Percentiles rank a stretch among this genome's conserved stretches.
phyloP scores from a whole-genome alignment of 495 filamentous ascomycete genomes.

The Aspergillus leporis region DNA sequence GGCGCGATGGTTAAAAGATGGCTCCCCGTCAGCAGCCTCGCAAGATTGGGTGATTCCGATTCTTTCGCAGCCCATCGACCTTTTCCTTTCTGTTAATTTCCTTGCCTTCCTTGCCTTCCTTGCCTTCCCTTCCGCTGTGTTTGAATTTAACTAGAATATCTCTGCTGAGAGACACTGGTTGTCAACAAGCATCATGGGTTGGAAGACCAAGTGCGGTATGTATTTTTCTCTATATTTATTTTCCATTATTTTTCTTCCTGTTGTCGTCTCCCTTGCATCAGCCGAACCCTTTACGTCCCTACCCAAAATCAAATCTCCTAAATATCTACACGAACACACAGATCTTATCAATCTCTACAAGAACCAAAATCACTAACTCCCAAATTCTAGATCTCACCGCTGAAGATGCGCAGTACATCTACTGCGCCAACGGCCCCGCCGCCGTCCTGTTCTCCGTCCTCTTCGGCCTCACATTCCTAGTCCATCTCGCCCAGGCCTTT shows the following conservation, averaged over 20 bases:
- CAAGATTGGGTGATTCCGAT: no score
- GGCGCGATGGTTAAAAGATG: background rate
- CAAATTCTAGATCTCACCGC: background rate
- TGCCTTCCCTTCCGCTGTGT: background rate
- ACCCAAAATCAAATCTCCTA: no score
- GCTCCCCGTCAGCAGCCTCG: no score
- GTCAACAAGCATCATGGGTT: background rate
- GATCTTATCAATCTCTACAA: no score
- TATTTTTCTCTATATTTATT: background rate
- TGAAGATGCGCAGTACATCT: background rate
- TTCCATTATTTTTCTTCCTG: background rate
- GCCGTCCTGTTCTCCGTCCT: slow-evolving; percentile 37
- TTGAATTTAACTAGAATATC: background rate
- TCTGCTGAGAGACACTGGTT: background rate
- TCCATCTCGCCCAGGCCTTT: slow-evolving; percentile 43
- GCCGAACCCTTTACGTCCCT: no score
- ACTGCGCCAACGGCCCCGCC: slow-evolving; percentile 1
- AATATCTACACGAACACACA: no score
- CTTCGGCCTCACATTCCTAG: slow-evolving; percentile 37
- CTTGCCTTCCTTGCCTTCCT: background rate
- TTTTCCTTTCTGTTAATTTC: background rate
- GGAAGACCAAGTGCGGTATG: background rate
- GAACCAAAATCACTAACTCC: no score
- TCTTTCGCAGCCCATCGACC: background rate
- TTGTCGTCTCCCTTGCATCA: no score